These are phyloP conservation scores for Fusarium sulawesiense DNA, from an alignment of 2,329 filamentous ascomycete genomes.

Conservation along the genomic window DNA sequence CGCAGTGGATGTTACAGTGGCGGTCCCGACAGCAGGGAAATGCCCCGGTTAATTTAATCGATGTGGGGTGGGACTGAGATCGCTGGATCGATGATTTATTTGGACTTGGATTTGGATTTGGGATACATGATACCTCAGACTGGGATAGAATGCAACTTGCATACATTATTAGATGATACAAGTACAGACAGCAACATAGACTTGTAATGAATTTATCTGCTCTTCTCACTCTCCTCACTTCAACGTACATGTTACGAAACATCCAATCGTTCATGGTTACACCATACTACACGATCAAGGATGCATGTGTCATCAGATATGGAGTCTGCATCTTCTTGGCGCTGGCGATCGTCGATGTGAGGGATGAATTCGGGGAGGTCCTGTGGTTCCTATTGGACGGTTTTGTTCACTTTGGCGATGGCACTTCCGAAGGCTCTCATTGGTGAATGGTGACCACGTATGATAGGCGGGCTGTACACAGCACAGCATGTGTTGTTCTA, in stretches of 20 bases:
- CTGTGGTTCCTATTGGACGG: background rate
- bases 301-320: background rate
- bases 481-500: background rate
- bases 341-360: background rate
- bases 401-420: background rate
- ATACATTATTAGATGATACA: background rate
- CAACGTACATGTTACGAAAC: background rate
- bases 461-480: background rate
- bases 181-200: background rate
- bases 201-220: background rate
- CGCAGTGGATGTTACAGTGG: background rate
- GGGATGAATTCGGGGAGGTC: rapidly evolving
- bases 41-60: background rate
- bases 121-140: background rate
- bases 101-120: background rate
- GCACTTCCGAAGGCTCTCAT: too few species aligned
- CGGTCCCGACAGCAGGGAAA: background rate
- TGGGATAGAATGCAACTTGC: background rate
- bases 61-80: background rate
- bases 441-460: too few species aligned
- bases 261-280: background rate
- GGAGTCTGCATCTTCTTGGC: background rate
- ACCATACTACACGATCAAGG: background rate
- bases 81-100: background rate
- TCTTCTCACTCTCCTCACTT: background rate